Base-by-base conservation (phyloP, 345 rosid species). In the Conringia planisiliqua region DNA sequence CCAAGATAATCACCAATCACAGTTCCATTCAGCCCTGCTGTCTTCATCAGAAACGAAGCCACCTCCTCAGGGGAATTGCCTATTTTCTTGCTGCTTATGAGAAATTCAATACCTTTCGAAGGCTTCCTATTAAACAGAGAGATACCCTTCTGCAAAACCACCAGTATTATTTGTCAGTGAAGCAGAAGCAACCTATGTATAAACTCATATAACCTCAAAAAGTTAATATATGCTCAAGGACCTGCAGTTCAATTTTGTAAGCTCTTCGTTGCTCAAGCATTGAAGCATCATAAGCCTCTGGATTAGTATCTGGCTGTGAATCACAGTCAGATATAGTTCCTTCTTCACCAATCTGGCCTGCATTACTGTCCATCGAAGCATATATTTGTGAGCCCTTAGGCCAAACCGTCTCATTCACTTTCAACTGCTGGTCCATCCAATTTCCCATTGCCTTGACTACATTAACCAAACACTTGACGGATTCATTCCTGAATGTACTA, bases 1-100 rank as follows among this genome's bases (percentile, higher is more conserved):
- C 98, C 99, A 76, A 95, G 84, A 83, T 90, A 95, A 82, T 92
- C 96, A 80, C 99, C 99, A 55, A 95, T 92, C 82, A 90, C 76
- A 4, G 87, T 83, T 82, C 94, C 98, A 83, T 80, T 92, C 6
- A 95, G 70, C 65, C 97, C 97, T 3, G 92, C 65, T 0, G 96
- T 81, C 70, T 82, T 90, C 84, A 84, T 95, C 76, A 95, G 86
- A 78, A 95, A 95, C 35, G 86, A 79, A 77, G 98, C 96, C 74
- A 95, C 92, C 81, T 89, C 96, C 74, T 92, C 91, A 0, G 94
- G 91, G 58, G 96, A 88, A 51, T 77, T 76, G 12, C 99, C 91
- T 38, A 92, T 60, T 63, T 92, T 95, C 81, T 83, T 85, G 63
- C 83, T 83, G 80, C 70, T 90, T 44, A 89, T 83, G 50, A 95